Conservation (phyloP, 2,329 filamentous ascomycete species). For the Colletotrichum somersetense region DNA sequence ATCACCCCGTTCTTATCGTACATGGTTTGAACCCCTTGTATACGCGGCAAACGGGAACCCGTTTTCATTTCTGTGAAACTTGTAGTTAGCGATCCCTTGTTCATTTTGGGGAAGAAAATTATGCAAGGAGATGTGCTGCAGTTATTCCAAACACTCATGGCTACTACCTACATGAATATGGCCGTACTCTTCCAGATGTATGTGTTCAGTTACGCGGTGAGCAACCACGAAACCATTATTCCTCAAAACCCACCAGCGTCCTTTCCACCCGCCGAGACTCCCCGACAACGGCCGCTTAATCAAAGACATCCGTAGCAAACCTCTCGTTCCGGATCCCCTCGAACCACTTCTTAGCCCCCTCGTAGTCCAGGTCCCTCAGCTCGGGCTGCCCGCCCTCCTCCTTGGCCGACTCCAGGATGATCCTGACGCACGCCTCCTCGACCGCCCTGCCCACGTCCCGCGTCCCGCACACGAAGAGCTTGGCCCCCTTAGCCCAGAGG, state of each 20-base stretch:
- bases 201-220: background rate
- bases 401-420: slow-evolving; percentile 44
- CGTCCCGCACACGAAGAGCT: slow-evolving; percentile 73
- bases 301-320: slow-evolving; percentile 73
- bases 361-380: slow-evolving; percentile 48
- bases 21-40: background rate
- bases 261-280: too few relatives aligned
- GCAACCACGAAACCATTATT: background rate
- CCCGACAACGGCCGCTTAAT: slow-evolving; percentile 48
- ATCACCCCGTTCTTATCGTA: background rate
- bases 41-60: background rate
- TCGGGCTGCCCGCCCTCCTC: slow-evolving; percentile 46
- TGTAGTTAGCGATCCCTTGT: too few relatives aligned
- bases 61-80: too few relatives aligned
- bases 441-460: slow-evolving; percentile 58
- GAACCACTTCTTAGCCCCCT: slow-evolving; percentile 61
- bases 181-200: too few relatives aligned
- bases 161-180: too few relatives aligned
- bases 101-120: background rate
- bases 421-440: slow-evolving; percentile 47
- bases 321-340: slow-evolving; percentile 65
- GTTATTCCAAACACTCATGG: background rate
- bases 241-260: background rate
- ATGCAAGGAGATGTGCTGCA: background rate
- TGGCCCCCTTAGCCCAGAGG: slow-evolving; percentile 57